These are phyloP conservation scores for Bruguiera hainesii DNA, from an alignment of 441 rosid species.

Conservation along the genomic window DNA sequence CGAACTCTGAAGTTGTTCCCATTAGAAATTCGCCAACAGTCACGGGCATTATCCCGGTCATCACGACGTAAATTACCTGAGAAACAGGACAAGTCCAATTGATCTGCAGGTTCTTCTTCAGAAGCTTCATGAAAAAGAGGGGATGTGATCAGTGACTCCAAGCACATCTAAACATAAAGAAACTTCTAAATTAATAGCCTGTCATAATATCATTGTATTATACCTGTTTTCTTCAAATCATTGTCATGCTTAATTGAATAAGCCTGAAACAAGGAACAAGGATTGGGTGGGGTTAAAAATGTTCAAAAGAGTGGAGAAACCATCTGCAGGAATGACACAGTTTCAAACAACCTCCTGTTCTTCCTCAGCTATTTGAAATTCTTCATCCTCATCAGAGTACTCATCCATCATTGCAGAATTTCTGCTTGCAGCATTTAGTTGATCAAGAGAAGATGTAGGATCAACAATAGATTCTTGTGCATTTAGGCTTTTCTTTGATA, in stretches of 20 bases:
- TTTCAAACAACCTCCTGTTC: constrained; percentile 70
- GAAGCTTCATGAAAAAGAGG: constrained; percentile 34
- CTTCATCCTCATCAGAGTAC: constrained; percentile 95
- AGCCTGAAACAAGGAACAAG: constrained; percentile 40
- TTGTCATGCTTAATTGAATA: constrained; percentile 45
- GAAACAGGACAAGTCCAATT: constrained; percentile 84
- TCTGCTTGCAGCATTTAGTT: constrained; percentile 58
- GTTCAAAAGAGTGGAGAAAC: constrained; percentile 4
- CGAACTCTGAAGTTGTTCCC: constrained; percentile 97
- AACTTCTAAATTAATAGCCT: neutral
- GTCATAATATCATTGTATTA: constrained; percentile 1
- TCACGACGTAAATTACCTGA: constrained; percentile 81
- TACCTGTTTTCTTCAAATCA: constrained; percentile 66
- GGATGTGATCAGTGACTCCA: constrained; percentile 10
- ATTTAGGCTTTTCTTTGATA: constrained; percentile 49
- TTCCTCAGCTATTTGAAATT: constrained; percentile 80
- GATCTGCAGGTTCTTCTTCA: constrained; percentile 69
- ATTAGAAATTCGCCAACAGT: constrained; percentile 89
- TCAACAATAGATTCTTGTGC: constrained; percentile 43
- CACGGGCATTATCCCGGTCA: constrained; percentile 82
- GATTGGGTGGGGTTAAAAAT: neutral
- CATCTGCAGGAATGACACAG: constrained; percentile 17
- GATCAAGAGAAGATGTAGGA: constrained; percentile 58
- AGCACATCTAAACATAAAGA: constrained; percentile 9
- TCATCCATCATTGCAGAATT: constrained; percentile 83